Conservation (phyloP, 306 rosid genomes). For the Cicer chorassanicum region DNA sequence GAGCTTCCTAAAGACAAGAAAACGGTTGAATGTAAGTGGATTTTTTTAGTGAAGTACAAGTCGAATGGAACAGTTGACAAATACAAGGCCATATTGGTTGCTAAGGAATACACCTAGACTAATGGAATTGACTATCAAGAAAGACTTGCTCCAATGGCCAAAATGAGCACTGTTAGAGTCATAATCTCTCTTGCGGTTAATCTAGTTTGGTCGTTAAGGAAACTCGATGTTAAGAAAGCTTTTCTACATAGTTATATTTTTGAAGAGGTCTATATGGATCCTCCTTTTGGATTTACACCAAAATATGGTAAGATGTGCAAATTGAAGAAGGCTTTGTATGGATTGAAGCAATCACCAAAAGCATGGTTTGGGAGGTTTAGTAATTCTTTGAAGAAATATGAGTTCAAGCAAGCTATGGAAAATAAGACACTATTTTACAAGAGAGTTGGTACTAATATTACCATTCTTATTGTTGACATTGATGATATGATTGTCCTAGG, state of each 20-base stretch:
- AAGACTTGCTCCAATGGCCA: not conserved
- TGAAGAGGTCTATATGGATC: too few relatives aligned
- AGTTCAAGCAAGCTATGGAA: not conserved
- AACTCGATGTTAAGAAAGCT: not conserved
- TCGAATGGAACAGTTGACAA: too few relatives aligned
- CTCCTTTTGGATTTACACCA: not conserved
- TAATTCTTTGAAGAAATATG: not conserved
- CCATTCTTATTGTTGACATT: not conserved
- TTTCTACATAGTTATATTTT: too few relatives aligned
- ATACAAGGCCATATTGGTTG: too few relatives aligned
- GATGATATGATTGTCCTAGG: not conserved
- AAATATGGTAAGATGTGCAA: not conserved
- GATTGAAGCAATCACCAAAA: not conserved
- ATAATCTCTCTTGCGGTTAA: slow-evolving; percentile 8
- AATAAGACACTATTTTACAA: not conserved
- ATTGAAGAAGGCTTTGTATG: not conserved
- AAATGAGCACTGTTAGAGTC: not conserved
- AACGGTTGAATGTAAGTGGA: not conserved
- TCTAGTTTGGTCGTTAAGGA: not conserved
- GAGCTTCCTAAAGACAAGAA: not conserved
- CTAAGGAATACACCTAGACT: too few relatives aligned
- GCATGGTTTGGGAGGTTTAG: not conserved
- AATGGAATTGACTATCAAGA: too few relatives aligned
- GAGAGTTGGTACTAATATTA: not conserved
- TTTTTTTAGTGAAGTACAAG: not conserved